These are phyloP conservation scores for Sphagnurus paluster DNA, from an alignment of 1,284 basidiomycete species.

Conservation along the genomic window DNA sequence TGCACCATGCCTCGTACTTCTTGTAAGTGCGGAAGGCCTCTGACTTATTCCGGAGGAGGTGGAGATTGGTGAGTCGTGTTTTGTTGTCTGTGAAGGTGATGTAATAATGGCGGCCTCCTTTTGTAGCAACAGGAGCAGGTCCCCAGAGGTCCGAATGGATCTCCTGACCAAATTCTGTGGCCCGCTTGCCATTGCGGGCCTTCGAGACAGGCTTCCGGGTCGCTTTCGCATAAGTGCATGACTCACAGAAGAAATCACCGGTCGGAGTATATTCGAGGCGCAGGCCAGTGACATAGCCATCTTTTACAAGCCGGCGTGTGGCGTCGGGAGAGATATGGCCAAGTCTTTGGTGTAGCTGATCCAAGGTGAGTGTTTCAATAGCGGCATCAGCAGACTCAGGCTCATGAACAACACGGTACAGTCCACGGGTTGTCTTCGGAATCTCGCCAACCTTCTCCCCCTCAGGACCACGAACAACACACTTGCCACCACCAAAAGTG, in stretches of 20 bases:
- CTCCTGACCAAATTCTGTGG: slow-evolving; percentile 27
- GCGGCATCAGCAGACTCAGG: background rate
- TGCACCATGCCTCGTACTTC: slow-evolving; percentile 27
- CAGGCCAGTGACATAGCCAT: slow-evolving; percentile 4
- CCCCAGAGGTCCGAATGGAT: slow-evolving; percentile 40
- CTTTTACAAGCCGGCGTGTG: slow-evolving; percentile 8
- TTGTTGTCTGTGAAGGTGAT: slow-evolving; percentile 22
- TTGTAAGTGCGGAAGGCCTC: slow-evolving; percentile 22
- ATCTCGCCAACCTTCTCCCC: background rate
- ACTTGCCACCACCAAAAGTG: slow-evolving; percentile 29
- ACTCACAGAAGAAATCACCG: slow-evolving; percentile 23
- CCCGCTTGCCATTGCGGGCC: slow-evolving; percentile 9
- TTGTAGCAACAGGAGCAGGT: slow-evolving; percentile 26
- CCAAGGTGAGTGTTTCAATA: slow-evolving; percentile 17
- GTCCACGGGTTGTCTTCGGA: slow-evolving; percentile 4
- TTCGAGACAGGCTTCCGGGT: slow-evolving; percentile 23
- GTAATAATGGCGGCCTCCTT: slow-evolving; percentile 17
- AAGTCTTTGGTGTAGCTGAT: slow-evolving; percentile 26
- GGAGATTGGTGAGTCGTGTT: slow-evolving; percentile 21
- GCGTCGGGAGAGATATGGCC: slow-evolving; percentile 23
- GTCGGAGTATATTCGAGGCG: slow-evolving; percentile 3
- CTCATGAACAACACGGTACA: slow-evolving; percentile 4
- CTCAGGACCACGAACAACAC: slow-evolving; percentile 29
- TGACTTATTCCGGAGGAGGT: slow-evolving; percentile 26
- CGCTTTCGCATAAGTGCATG: slow-evolving; percentile 29